A percentile compares a stretch with the other conserved stretches of the same genome.
These are phyloP conservation scores for Linnemannia hyalina DNA, from an alignment of 192 early-diverging fungal genomes.

Conservation along the genomic window DNA sequence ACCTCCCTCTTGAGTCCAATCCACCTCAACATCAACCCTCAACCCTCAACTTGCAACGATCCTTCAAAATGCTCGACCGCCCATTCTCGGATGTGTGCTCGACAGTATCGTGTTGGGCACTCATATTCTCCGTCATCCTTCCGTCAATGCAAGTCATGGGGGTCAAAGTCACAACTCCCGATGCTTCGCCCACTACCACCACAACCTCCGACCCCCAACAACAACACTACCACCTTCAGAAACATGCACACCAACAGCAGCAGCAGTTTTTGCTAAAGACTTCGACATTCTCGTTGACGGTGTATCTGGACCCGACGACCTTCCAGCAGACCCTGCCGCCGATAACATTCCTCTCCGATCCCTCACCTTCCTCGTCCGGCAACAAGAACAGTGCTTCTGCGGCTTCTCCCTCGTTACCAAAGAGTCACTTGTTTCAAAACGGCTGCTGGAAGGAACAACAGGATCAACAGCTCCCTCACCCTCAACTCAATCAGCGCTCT, in stretches of 20 bases:
- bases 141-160: slow-evolving; percentile 45
- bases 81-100: slow-evolving; percentile 45
- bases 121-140: slow-evolving; percentile 44
- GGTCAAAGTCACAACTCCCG: slow-evolving; percentile 10
- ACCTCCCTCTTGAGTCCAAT: too few species aligned
- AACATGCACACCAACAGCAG: slow-evolving; percentile 12
- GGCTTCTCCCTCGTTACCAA: too few species aligned
- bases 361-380: neutral
- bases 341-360: slow-evolving; percentile 21
- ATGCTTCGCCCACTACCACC: slow-evolving; percentile 5
- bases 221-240: neutral
- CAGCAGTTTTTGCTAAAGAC: slow-evolving; percentile 5
- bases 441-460: neutral
- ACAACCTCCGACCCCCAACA: neutral
- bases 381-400: neutral
- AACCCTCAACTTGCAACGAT: neutral
- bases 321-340: slow-evolving; percentile 14
- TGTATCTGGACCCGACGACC: slow-evolving; percentile 26
- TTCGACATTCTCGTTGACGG: slow-evolving; percentile 21
- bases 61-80: slow-evolving; percentile 25
- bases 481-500: neutral
- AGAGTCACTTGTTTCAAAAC: neutral
- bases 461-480: neutral
- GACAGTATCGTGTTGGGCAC: slow-evolving; percentile 51
- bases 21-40: neutral